These are phyloP conservation scores for Lactarius hatsudake DNA, from an alignment of 768 basidiomycete species.

Conservation along the genomic window DNA sequence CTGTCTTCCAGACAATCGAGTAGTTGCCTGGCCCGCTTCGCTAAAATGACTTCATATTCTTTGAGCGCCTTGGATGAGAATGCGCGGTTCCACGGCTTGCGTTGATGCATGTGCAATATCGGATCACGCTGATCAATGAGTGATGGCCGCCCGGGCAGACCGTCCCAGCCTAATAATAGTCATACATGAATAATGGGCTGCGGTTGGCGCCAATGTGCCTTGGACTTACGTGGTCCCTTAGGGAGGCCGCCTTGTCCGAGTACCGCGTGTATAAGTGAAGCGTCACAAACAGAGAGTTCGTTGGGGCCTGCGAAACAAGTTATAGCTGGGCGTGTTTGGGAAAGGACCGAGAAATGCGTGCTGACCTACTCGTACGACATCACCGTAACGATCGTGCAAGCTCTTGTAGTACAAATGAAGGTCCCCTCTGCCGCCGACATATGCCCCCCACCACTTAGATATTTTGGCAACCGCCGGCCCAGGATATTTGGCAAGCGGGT, in stretches of 20 bases:
- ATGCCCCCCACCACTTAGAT: conserved; percentile 41
- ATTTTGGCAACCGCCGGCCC: conserved; percentile 46
- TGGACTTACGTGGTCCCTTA: conserved; percentile 23
- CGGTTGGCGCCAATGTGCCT: not conserved
- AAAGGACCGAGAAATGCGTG: not conserved
- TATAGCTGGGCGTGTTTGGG: not conserved
- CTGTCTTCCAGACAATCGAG: conserved; percentile 29
- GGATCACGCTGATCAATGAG: conserved; percentile 38
- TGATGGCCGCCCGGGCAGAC: not conserved
- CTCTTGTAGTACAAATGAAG: conserved; percentile 32
- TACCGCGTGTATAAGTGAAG: conserved; percentile 7
- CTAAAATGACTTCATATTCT: conserved; percentile 41
- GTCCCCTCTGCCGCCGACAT: conserved; percentile 39
- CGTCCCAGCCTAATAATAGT: conserved; percentile 19
- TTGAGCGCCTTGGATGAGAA: conserved; percentile 43
- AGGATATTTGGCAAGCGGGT: conserved; percentile 50
- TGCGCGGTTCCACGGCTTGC: conserved; percentile 44
- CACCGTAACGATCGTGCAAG: conserved; percentile 38
- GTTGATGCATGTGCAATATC: conserved; percentile 39
- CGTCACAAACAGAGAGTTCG: conserved; percentile 13
- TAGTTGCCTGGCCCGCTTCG: conserved; percentile 35
- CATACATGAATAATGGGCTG: not conserved
- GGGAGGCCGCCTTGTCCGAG: conserved; percentile 24
- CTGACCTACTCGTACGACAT: conserved; percentile 40
- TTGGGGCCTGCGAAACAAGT: conserved; percentile 10